These are phyloP conservation scores for Brassica incana DNA, from an alignment of 345 rosid species.

Conservation along the genomic window DNA sequence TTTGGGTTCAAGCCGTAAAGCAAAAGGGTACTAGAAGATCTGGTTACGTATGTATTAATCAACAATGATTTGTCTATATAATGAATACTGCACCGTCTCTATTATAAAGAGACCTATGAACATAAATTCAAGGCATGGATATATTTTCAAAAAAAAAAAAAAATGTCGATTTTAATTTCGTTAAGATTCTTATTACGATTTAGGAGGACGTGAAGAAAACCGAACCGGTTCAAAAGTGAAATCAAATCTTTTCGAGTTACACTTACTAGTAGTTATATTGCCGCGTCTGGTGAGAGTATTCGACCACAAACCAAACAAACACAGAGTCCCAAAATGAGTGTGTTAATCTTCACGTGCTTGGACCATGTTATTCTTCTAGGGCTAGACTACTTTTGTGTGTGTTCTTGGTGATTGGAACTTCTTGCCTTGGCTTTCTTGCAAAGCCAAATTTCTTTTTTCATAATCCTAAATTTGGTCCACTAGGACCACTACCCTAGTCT, in stretches of 20 bases:
- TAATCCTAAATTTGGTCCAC: slow-evolving; percentile 18
- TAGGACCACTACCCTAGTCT: slow-evolving; percentile 13
- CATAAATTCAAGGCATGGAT: slow-evolving; percentile 28
- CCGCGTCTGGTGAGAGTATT: slow-evolving; percentile 27
- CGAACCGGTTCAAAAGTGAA: background rate
- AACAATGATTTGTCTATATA: background rate
- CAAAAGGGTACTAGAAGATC: slow-evolving; percentile 1
- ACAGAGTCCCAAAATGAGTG: slow-evolving; percentile 33
- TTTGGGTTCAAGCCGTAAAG: background rate
- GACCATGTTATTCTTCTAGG: slow-evolving; percentile 23
- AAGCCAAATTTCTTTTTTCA: background rate
- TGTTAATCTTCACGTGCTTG: slow-evolving; percentile 29
- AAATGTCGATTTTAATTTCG: background rate
- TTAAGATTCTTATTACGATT: background rate
- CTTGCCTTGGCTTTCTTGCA: slow-evolving; percentile 30
- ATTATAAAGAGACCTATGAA: slow-evolving; percentile 22
- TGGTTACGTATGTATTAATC: slow-evolving; percentile 21
- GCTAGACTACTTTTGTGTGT: slow-evolving; percentile 1
- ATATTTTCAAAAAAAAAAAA: background rate
- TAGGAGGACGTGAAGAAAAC: background rate
- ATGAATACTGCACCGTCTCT: slow-evolving; percentile 5
- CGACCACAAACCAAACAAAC: slow-evolving; percentile 31
- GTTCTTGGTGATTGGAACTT: slow-evolving; percentile 14
- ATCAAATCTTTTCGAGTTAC: background rate
- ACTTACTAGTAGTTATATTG: background rate